Percentiles rank a stretch among this genome's conserved stretches.
Conservation (phyloP, 228 moss, liverwort and hornwort species). For the Sphagnum fallax region DNA sequence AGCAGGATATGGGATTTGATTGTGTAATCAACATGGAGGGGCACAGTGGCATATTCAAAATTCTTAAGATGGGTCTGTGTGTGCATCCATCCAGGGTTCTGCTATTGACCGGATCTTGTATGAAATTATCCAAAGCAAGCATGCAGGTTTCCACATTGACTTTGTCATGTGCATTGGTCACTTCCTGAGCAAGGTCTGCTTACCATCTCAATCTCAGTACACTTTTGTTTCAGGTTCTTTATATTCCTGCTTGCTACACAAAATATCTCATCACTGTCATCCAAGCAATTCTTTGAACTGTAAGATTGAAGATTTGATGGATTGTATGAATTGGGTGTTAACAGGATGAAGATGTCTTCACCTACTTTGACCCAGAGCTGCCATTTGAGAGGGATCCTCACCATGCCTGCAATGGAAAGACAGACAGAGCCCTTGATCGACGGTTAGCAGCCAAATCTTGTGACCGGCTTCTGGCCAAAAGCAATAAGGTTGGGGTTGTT, state of each 20-base stretch:
- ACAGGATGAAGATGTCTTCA: slow-evolving; percentile 90
- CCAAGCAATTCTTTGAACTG: too few species aligned
- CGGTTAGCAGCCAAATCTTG: slow-evolving; percentile 48
- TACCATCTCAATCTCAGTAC: too few species aligned
- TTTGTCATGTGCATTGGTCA: slow-evolving; percentile 88
- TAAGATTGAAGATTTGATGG: background rate
- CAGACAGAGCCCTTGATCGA: slow-evolving; percentile 45
- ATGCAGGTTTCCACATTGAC: slow-evolving; percentile 61
- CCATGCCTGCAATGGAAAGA: slow-evolving; percentile 38
- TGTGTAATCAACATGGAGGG: too few species aligned
- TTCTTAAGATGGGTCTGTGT: background rate
- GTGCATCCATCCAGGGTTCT: slow-evolving; percentile 41
- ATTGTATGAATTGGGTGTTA: background rate
- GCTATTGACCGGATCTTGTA: slow-evolving; percentile 84
- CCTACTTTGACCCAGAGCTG: slow-evolving; percentile 85
- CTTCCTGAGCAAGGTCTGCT: slow-evolving; percentile 64
- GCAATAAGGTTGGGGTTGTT: slow-evolving; percentile 29
- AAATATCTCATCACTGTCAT: too few species aligned
- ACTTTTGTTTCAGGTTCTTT: too few species aligned
- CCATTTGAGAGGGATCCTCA: slow-evolving; percentile 54
- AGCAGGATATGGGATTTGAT: too few species aligned
- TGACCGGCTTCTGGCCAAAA: slow-evolving; percentile 35
- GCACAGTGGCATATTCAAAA: background rate
- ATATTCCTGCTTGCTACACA: too few species aligned
- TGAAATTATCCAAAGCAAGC: slow-evolving; percentile 65